These are phyloP conservation scores for Phytophthora boehmeriae DNA, from an alignment of 352 stramenopile genomes.

Conservation along the genomic window DNA sequence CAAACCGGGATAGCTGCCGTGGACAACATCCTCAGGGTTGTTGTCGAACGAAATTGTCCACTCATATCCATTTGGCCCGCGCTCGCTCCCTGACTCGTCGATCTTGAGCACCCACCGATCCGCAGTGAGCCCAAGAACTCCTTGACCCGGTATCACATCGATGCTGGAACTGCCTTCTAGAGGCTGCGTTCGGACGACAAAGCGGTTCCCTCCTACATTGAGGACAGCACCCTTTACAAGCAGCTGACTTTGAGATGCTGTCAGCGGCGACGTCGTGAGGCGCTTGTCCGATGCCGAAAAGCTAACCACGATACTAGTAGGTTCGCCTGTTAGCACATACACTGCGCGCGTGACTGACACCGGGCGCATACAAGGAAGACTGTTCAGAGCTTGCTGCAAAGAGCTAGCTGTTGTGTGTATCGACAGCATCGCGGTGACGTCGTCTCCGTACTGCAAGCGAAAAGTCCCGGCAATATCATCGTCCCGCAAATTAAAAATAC, in stretches of 20 bases:
- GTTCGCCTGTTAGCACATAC: conserved; percentile 52
- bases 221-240: conserved; percentile 46
- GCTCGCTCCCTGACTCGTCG: conserved; percentile 43
- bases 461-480: conserved; percentile 75
- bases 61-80: conserved; percentile 59
- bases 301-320: conserved; percentile 36
- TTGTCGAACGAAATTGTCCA: conserved; percentile 75
- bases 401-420: conserved; percentile 51
- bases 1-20: conserved; percentile 49
- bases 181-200: conserved; percentile 54
- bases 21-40: conserved; percentile 37
- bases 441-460: conserved; percentile 65
- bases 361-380: conserved; percentile 53
- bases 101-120: conserved; percentile 44
- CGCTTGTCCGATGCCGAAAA: conserved; percentile 43
- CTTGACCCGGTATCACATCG: conserved; percentile 47
- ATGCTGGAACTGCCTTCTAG: conserved; percentile 39
- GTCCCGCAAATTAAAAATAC: conserved; percentile 44
- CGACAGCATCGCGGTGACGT: conserved; percentile 48
- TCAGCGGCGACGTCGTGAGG: conserved; percentile 52
- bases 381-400: conserved; percentile 43
- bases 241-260: conserved; percentile 35
- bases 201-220: conserved; percentile 32
- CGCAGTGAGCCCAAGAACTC: conserved; percentile 30
- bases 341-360: conserved; percentile 50